phyloP scores from a whole-genome alignment of 768 basidiomycete species.

The Hygrocybe coccinea region DNA sequence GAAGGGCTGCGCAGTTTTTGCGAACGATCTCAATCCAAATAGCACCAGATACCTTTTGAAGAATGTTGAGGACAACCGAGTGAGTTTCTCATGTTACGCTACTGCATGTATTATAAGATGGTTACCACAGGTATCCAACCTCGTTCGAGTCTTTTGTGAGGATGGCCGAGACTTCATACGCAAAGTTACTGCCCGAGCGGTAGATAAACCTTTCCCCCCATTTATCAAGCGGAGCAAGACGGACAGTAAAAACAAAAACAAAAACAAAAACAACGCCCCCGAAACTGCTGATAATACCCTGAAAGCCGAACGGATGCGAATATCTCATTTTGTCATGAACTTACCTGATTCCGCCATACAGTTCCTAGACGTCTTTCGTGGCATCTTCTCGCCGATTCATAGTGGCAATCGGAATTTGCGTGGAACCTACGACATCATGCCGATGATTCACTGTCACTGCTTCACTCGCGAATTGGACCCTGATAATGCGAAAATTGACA shows the following conservation, averaged over 20 bases:
- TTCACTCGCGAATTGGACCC: constrained; percentile 82
- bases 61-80: constrained; percentile 77
- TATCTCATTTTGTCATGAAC: constrained; percentile 97
- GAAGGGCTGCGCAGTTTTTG: constrained; percentile 84
- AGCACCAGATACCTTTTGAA: constrained; percentile 69
- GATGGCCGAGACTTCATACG: constrained; percentile 89
- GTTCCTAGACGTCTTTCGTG: constrained; percentile 86
- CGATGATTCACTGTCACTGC: constrained; percentile 93
- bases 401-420: constrained; percentile 30
- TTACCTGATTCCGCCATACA: constrained; percentile 86
- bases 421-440: constrained; percentile 61
- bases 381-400: constrained; percentile 44
- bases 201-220: constrained; percentile 63
- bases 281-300: constrained; percentile 13
- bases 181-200: constrained; percentile 45
- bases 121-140: constrained; percentile 58
- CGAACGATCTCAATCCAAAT: constrained; percentile 91
- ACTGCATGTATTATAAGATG: constrained; percentile 4
- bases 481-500: constrained; percentile 67
- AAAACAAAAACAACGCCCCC: constrained; percentile 28
- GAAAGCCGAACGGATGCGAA: constrained; percentile 42
- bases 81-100: constrained; percentile 32
- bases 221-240: constrained; percentile 47
- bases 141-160: constrained; percentile 68
- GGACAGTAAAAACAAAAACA: constrained; percentile 38